These are phyloP conservation scores for Pyricularia sp. DNA, from an alignment of 2,329 filamentous ascomycete species.

Conservation along the genomic window DNA sequence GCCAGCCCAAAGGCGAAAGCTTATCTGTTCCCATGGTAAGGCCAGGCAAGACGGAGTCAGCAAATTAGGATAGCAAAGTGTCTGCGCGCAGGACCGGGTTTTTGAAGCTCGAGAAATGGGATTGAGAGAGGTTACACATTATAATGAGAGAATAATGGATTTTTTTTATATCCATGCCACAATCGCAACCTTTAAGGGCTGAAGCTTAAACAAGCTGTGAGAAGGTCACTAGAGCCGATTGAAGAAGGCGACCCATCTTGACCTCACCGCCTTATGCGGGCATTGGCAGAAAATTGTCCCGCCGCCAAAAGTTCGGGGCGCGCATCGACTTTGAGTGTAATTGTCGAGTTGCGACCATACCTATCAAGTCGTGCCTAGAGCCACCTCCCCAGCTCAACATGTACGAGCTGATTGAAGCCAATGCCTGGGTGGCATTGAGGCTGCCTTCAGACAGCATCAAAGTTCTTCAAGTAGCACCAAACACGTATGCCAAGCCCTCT, in stretches of 20 bases:
- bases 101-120: neutral
- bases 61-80: neutral
- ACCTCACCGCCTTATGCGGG: neutral
- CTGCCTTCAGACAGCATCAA: conserved; percentile 49
- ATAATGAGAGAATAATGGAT: neutral
- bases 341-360: neutral
- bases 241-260: neutral
- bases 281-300: conserved; percentile 4
- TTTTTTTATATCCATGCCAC: neutral
- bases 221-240: no score
- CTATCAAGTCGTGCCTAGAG: neutral
- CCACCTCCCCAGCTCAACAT: conserved; percentile 6
- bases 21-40: neutral
- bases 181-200: neutral
- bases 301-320: neutral
- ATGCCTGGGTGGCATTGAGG: conserved; percentile 51
- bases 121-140: neutral
- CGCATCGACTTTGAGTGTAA: neutral
- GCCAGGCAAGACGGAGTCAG: neutral
- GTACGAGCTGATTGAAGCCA: conserved; percentile 36
- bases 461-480: conserved; percentile 48
- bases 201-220: neutral
- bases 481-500: conserved; percentile 38
- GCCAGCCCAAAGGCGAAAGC: neutral
- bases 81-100: neutral